These are phyloP conservation scores for Thraustochytrium striatum DNA, from an alignment of 352 stramenopile genomes.

Conservation along the genomic window DNA sequence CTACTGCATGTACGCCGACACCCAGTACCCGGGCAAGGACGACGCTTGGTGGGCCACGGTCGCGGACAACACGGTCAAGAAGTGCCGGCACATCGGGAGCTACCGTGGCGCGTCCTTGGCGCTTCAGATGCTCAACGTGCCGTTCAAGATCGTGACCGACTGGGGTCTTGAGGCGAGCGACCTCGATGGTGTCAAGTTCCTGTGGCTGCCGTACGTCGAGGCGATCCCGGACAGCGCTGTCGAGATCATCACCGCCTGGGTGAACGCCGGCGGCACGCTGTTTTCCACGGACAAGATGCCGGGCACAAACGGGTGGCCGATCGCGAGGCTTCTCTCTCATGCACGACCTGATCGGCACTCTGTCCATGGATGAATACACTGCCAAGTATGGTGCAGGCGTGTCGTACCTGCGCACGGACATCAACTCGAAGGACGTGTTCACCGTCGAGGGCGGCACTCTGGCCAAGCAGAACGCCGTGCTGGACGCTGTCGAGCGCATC, in stretches of 20 bases:
- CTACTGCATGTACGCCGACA: conserved; percentile 35
- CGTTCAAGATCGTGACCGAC: conserved; percentile 36
- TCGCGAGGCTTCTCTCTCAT: not conserved
- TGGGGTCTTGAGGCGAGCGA: not conserved
- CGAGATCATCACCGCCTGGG: conserved; percentile 35
- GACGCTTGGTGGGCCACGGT: conserved; percentile 27
- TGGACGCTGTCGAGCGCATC: not conserved
- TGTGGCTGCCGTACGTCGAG: not conserved
- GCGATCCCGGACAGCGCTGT: not conserved
- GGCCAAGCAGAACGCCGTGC: not conserved
- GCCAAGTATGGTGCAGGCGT: not conserved
- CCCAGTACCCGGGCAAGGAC: conserved; percentile 15
- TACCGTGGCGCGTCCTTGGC: conserved; percentile 28
- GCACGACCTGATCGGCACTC: not conserved
- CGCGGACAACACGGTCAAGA: not conserved
- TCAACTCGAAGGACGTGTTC: not conserved
- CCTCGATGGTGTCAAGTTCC: conserved; percentile 2
- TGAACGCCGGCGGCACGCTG: conserved; percentile 4
- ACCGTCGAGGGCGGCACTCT: too few species aligned
- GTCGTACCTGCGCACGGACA: not conserved
- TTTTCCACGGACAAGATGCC: not conserved
- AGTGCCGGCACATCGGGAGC: conserved; percentile 18
- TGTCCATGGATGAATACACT: too few species aligned
- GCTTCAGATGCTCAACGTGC: conserved; percentile 29
- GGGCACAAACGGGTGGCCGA: too few species aligned